Conservation (phyloP, 345 rosid genomes). For the Populus tremula region DNA sequence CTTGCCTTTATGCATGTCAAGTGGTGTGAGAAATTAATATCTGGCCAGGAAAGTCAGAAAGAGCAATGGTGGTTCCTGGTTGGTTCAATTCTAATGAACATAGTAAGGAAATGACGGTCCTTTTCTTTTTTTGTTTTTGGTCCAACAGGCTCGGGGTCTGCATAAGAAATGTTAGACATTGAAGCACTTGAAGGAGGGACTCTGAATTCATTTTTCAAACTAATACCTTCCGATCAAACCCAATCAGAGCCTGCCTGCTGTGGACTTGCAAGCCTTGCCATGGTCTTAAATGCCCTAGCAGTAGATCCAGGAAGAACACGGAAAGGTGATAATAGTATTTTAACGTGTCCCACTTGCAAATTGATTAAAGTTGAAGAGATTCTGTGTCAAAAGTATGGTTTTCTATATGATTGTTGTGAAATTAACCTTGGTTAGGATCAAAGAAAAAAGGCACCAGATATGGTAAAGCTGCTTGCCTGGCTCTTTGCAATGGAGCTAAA, state of each 20-base stretch:
- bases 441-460: slow-evolving; percentile 29
- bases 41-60: no score
- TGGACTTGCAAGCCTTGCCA: slow-evolving; percentile 40
- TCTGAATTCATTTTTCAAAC: slow-evolving; percentile 32
- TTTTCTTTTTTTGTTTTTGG: no score
- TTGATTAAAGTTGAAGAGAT: neutral
- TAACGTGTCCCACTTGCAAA: neutral
- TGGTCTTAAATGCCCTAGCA: slow-evolving; percentile 45
- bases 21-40: no score
- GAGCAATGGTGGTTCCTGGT: no score
- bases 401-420: slow-evolving; percentile 28
- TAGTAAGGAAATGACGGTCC: no score
- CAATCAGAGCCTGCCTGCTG: slow-evolving; percentile 50
- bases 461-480: slow-evolving; percentile 39
- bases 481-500: slow-evolving; percentile 35
- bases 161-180: neutral
- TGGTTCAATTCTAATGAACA: no score
- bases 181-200: slow-evolving; percentile 40
- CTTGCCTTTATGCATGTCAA: no score
- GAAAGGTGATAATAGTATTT: slow-evolving; percentile 29
- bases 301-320: slow-evolving; percentile 44
- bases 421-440: slow-evolving; percentile 24
- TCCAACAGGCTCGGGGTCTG: no score
- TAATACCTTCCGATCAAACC: slow-evolving; percentile 42
- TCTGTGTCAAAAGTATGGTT: neutral